A percentile compares a stretch with the other conserved stretches of the same genome.
Conservation (phyloP, 805 yeast genomes). For the Yarrowia divulgata region DNA sequence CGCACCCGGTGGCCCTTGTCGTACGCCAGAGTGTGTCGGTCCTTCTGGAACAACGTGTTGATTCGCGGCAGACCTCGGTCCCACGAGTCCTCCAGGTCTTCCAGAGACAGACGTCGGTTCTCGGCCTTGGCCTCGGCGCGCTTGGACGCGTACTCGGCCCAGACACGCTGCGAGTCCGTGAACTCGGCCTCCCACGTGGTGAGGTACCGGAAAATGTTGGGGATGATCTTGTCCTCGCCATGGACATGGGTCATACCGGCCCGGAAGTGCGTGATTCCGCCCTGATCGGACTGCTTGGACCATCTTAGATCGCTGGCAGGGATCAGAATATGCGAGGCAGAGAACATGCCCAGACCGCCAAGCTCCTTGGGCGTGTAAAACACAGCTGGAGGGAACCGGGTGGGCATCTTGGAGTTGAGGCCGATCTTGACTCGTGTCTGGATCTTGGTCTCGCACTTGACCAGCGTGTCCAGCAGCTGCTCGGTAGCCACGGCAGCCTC, state of each 20-base stretch:
- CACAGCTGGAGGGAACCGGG: conserved; percentile 98
- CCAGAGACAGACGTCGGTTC: conserved; percentile 85
- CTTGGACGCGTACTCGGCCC: conserved; percentile 96
- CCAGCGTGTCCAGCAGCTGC: conserved; percentile 76
- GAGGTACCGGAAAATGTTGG: conserved; percentile 90
- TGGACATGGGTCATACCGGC: conserved; percentile 85
- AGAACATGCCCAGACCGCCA: conserved; percentile 97
- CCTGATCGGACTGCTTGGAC: conserved; percentile 85
- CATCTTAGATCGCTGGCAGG: conserved; percentile 92
- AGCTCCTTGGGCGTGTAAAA: conserved; percentile 96
- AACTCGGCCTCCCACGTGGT: conserved; percentile 98
- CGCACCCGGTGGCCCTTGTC: conserved; percentile 93
- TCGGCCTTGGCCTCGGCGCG: conserved; percentile 86
- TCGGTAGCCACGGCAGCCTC: conserved; percentile 92
- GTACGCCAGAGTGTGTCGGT: conserved; percentile 90
- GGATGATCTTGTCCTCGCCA: conserved; percentile 74
- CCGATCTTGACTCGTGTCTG: conserved; percentile 96
- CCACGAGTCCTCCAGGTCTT: conserved; percentile 94
- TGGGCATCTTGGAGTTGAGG: conserved; percentile 96
- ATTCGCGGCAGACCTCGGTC: conserved; percentile 97
- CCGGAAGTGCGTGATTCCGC: conserved; percentile 92
- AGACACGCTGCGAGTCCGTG: conserved; percentile 90
- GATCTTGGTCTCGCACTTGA: conserved; percentile 88
- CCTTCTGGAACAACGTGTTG: conserved; percentile 92
- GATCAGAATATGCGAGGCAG: conserved; percentile 94